Percentiles rank a stretch among this genome's conserved stretches.
phyloP scores from a whole-genome alignment of 768 basidiomycete species.

The Mycena galopus region DNA sequence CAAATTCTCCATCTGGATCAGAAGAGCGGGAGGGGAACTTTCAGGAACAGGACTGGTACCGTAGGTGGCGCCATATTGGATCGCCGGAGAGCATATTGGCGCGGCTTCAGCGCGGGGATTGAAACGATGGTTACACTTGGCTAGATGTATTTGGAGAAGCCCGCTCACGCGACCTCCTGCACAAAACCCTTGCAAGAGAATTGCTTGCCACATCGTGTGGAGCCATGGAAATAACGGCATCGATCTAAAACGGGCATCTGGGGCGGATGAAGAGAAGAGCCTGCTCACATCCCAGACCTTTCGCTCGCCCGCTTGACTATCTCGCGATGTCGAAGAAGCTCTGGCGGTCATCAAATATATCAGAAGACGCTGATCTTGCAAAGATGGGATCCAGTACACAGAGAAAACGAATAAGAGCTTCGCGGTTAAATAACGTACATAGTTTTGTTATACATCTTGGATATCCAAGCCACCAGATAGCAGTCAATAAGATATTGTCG shows the following conservation, averaged over 20 bases:
- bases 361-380: background rate
- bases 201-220: background rate
- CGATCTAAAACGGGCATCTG: background rate
- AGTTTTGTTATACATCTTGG: slow-evolving; percentile 13
- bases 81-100: background rate
- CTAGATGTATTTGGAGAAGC: background rate
- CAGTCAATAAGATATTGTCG: slow-evolving; percentile 11
- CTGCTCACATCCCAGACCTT: background rate
- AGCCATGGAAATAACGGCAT: background rate
- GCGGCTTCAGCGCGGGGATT: background rate
- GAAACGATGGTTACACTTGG: background rate
- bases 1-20: background rate
- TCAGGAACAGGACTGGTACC: background rate
- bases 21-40: background rate
- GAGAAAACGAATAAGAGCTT: background rate
- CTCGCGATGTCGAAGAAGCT: background rate
- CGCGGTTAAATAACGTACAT: slow-evolving; percentile 1
- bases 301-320: background rate
- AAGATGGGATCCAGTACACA: background rate
- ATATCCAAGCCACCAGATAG: slow-evolving; percentile 1
- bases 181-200: background rate
- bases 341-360: slow-evolving; percentile 1
- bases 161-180: background rate
- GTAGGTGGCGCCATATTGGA: background rate
- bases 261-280: background rate